Base-by-base conservation (phyloP, 345 rosid species). In the Arabidopsis arenosa region DNA sequence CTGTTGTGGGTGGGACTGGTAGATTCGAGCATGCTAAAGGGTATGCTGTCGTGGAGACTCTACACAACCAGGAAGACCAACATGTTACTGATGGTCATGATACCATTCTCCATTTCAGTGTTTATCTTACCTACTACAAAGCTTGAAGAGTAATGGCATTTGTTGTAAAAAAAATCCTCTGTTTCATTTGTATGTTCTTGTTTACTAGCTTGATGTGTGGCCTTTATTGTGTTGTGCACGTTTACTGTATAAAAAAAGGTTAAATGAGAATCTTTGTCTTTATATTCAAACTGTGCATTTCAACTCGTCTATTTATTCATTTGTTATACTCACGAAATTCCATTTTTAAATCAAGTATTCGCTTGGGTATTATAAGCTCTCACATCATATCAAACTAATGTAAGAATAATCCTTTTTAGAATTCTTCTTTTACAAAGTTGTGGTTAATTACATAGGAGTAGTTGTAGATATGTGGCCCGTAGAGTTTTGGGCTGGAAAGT, bases 41-140 rank as follows among this genome's bases (percentile, higher is more conserved):
- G 81, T 88, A 89, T 45, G 96, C 92, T 0, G 73, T 78, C 1
- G 88, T 94, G 18, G 92, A 85, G 84, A 86, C 89, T 2, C 66
- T 94, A 15, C 90, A 81, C 39, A 70, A 77, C 62, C 83, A 83
- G 65, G 85, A 76, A 63, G 80, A 90, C 73, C 91, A 90, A 47
- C 97, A 88, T 72, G 85, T 83, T 7, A 86, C 96, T 0, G 97
- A 91, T 51, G 96, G 99, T 26, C 88, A 79, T 21, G 97, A 94
- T 18, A 88, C 96, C 2, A 80, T 95, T 33, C 80, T 85, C 70
- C 87, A 92, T 67, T 84, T 87, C 76, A 84, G 53, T 62, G 87
- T 94, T 68, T 86, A 87, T 60, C 82, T 92, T 26, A 81, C 88
- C 13, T 76, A 70, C 8, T 72, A 85, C 51, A 78, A 78, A 36